Evolutionary conservation across 805 yeast species (phyloP).

Genomic region (Metschnikowia hibisci): DNA sequence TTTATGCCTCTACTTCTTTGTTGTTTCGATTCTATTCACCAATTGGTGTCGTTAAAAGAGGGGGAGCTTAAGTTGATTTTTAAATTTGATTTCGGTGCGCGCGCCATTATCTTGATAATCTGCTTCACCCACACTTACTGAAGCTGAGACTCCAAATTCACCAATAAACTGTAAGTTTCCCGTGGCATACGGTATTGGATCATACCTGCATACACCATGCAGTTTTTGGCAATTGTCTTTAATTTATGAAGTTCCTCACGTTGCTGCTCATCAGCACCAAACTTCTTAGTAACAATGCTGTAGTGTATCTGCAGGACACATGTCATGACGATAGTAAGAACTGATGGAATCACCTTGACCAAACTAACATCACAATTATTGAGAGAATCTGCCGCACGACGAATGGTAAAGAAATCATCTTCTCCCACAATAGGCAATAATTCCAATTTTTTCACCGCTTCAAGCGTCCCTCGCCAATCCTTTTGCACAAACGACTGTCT

Average conservation of each 20-base stretch:
- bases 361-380: conserved; percentile 63
- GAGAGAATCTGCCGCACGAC: conserved; percentile 58
- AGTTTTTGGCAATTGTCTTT: conserved; percentile 65
- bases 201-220: conserved; percentile 94
- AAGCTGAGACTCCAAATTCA: conserved; percentile 54
- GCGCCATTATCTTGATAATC: no score
- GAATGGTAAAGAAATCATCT: conserved; percentile 52
- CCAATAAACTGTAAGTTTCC: conserved; percentile 70
- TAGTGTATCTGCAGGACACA: conserved; percentile 59
- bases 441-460: conserved; percentile 53
- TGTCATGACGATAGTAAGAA: conserved; percentile 78
- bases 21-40: no score
- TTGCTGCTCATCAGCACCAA: conserved; percentile 44
- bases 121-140: background rate
- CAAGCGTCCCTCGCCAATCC: conserved; percentile 58
- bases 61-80: no score
- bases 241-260: conserved; percentile 51
- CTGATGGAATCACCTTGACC: conserved; percentile 72
- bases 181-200: conserved; percentile 89
- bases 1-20: no score
- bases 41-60: no score
- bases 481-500: conserved; percentile 53
- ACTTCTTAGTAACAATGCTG: conserved; percentile 40
- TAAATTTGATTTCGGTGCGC: no score
- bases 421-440: conserved; percentile 57